These are phyloP conservation scores for Orychophragmus violaceus DNA, from an alignment of 345 rosid genomes.

Conservation along the genomic window DNA sequence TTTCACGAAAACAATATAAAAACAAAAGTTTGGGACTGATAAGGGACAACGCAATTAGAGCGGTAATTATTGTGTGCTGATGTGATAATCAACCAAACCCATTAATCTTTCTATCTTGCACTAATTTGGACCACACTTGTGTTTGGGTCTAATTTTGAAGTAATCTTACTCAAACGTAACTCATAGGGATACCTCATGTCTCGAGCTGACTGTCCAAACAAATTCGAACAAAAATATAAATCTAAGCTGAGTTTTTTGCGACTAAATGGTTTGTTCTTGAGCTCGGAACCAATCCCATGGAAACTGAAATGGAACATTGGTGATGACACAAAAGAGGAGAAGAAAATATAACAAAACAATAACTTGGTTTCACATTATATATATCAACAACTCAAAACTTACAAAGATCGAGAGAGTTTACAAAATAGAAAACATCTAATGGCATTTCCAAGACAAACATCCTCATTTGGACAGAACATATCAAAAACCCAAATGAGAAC, in stretches of 20 bases:
- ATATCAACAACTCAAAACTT: slow-evolving; percentile 27
- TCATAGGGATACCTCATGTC: background rate
- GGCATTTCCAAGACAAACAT: background rate
- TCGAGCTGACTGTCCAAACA: background rate
- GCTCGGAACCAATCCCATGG: background rate
- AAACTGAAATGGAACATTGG: background rate
- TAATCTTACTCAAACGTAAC: background rate
- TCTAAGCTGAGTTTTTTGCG: background rate
- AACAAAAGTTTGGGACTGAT: background rate
- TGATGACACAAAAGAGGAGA: background rate
- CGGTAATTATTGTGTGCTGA: slow-evolving; percentile 1
- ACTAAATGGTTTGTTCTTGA: background rate
- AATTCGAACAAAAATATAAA: background rate
- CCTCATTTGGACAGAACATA: background rate
- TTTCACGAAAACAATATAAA: background rate
- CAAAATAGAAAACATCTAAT: background rate
- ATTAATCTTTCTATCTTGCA: background rate
- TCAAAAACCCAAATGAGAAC: background rate
- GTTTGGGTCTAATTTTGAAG: background rate
- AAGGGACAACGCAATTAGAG: slow-evolving; percentile 10
- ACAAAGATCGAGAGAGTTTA: slow-evolving; percentile 24
- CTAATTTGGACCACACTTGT: background rate
- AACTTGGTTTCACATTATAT: slow-evolving; percentile 14
- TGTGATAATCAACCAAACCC: background rate
- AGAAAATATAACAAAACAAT: slow-evolving; percentile 2